phyloP scores from a whole-genome alignment of 441 rosid species.

The Viola pubescens region DNA sequence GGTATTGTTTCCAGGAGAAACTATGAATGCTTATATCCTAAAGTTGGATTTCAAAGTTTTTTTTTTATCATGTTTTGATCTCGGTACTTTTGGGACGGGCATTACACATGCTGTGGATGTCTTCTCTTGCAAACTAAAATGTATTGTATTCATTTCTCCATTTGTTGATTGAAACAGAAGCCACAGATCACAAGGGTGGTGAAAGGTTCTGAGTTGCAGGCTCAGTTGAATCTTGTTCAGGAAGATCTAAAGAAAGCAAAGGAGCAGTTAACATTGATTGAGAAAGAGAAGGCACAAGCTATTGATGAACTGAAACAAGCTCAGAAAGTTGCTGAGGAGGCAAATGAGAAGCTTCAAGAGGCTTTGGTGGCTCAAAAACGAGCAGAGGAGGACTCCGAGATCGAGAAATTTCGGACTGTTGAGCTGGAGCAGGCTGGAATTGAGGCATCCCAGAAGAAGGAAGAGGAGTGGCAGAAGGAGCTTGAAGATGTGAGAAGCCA shows the following conservation, averaged over 20 bases:
- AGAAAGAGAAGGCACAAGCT: constrained; percentile 65
- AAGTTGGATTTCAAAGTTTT: neutral
- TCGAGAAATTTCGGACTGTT: constrained; percentile 74
- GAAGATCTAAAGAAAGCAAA: constrained; percentile 80
- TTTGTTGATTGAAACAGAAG: constrained; percentile 39
- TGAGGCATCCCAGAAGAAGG: constrained; percentile 67
- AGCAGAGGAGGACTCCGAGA: constrained; percentile 71
- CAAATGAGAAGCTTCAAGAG: constrained; percentile 68
- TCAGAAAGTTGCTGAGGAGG: constrained; percentile 51
- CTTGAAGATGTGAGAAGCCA: constrained; percentile 66
- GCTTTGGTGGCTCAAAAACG: constrained; percentile 76
- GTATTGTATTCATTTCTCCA: neutral
- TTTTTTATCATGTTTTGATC: constrained; percentile 1
- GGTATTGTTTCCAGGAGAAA: neutral
- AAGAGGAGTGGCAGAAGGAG: constrained; percentile 62
- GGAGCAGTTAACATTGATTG: constrained; percentile 53
- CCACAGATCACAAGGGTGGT: constrained; percentile 31
- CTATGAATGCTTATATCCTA: neutral
- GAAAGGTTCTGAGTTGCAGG: constrained; percentile 60
- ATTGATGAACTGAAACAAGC: constrained; percentile 63
- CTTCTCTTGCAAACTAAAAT: neutral
- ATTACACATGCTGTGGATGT: neutral
- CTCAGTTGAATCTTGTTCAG: constrained; percentile 50
- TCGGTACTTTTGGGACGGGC: neutral
- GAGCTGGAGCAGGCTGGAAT: constrained; percentile 85